Evolutionary conservation across 2,329 filamentous ascomycete species (phyloP), one percentile per base, ranked within the genome.

Genomic region (Calonectria naviculata): DNA sequence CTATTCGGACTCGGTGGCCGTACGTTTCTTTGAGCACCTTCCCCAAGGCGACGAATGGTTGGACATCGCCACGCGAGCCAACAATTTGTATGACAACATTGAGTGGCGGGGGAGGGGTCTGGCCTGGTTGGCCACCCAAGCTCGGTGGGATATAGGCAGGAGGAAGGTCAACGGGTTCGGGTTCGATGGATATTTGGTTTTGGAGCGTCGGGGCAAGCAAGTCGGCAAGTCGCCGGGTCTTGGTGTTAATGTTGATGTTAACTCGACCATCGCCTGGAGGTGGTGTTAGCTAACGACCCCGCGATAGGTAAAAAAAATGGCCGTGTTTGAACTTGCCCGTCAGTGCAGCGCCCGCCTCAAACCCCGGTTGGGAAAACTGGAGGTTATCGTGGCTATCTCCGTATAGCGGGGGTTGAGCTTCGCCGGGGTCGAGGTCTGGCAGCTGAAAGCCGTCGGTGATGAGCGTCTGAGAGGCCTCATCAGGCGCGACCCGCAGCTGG

Each of bases 221-320:
- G 71, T 91, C 89, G 2, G 93, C 90, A 5, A 96, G 85, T 66
- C 89, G 89, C 66, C 87, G 85, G 75, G 89, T 91, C 75, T 90
- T 92, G 80, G 95, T 92, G 78, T 93, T 91, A 83, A 97, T 94
- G 73, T 91, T 92, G 84, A 97, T 95, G 78, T 95, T 91, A 76
- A 97, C 88, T 78, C 94, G 90, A 28, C 94, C 94, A 83, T 95
- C 93, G 71, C 90, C 93, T 91, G 38, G 26, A 52, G 67, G 34
- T 26, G 52, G 46, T 26, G 46, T 77, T 71, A 79, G 76, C 62
- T 65, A 65, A 60, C 44, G 38, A 17, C 44, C 38, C 31, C 34
- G 65, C 36, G 31, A 41, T 34, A 38, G 4, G 13, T 13, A 38
- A 19, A 26, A 19, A 13, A 2, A 36, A 42, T 12, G 34, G 5